Conservation (phyloP, 2,329 filamentous ascomycete species). For the Aspergillus glaucus region DNA sequence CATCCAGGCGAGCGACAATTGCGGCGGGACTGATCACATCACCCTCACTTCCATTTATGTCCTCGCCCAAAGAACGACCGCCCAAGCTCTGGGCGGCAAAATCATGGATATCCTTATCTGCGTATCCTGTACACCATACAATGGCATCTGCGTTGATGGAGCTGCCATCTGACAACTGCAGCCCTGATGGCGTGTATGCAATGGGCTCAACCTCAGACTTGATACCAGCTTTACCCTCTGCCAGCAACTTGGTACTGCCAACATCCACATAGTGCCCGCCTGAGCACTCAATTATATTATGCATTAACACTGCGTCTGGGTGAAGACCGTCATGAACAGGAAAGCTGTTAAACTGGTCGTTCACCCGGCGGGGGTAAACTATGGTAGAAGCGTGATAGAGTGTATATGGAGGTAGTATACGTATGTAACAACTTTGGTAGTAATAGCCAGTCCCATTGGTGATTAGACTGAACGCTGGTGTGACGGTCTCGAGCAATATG, state of each 20-base stretch:
- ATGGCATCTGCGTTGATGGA: constrained; percentile 31
- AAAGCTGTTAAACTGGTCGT: too few relatives aligned
- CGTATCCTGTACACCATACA: constrained; percentile 39
- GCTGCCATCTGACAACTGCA: constrained; percentile 31
- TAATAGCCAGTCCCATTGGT: too few relatives aligned
- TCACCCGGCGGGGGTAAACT: too few relatives aligned
- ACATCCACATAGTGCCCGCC: constrained; percentile 40
- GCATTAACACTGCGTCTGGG: constrained; percentile 16
- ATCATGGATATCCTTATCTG: constrained; percentile 24
- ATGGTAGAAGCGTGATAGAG: too few relatives aligned
- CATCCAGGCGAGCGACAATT: constrained; percentile 35
- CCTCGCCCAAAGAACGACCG: not conserved
- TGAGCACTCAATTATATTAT: constrained; percentile 30
- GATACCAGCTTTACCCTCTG: constrained; percentile 25
- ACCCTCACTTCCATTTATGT: not conserved
- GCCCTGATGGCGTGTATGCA: constrained; percentile 24
- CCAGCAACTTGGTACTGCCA: constrained; percentile 28
- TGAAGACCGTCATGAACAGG: constrained; percentile 28
- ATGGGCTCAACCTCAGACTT: constrained; percentile 25
- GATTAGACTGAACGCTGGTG: too few relatives aligned
- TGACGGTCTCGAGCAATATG: too few relatives aligned
- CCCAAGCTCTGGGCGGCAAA: constrained; percentile 25
- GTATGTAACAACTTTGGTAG: too few relatives aligned
- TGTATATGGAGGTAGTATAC: too few relatives aligned
- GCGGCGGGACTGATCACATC: constrained; percentile 20